Evolutionary conservation across 805 yeast species (phyloP).

Genomic region (Yamadazyma philogaea): DNA sequence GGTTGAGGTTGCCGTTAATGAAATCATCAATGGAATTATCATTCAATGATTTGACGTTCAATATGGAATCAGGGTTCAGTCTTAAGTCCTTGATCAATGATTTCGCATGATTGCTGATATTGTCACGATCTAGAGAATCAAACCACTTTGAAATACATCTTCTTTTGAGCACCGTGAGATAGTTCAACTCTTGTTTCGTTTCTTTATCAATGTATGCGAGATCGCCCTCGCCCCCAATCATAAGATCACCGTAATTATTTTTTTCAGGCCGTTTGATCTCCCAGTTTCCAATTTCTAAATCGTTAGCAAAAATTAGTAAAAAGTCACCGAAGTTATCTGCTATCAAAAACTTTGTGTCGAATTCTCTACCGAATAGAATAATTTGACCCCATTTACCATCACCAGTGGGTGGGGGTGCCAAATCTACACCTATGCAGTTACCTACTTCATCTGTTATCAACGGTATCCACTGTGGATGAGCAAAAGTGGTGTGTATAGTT

Average conservation of each 20-base stretch:
- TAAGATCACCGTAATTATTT: conserved; percentile 48
- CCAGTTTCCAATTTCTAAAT: conserved; percentile 81
- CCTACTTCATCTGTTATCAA: conserved; percentile 85
- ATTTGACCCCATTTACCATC: conserved; percentile 76
- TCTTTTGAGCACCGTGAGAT: conserved; percentile 39
- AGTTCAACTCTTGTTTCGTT: conserved; percentile 41
- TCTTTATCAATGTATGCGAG: conserved; percentile 64
- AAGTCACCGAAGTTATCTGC: conserved; percentile 91
- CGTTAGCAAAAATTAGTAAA: conserved; percentile 76
- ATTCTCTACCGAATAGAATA: conserved; percentile 90
- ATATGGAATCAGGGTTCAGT: conserved; percentile 19
- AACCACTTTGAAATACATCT: conserved; percentile 36
- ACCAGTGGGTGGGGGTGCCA: conserved; percentile 65
- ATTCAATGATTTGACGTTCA: conserved; percentile 18
- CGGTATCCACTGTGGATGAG: conserved; percentile 93
- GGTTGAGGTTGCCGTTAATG: conserved; percentile 28
- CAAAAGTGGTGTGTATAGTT: conserved; percentile 68
- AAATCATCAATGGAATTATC: conserved; percentile 27
- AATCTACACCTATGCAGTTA: conserved; percentile 86
- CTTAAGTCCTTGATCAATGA: conserved; percentile 20
- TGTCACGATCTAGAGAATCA: conserved; percentile 19
- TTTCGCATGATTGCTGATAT: conserved; percentile 12
- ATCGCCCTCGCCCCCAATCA: conserved; percentile 69
- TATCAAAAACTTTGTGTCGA: conserved; percentile 81
- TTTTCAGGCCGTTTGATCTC: conserved; percentile 58